phyloP scores from a whole-genome alignment of 2,329 filamentous ascomycete genomes.

The Pyrenochaeta sp. region DNA sequence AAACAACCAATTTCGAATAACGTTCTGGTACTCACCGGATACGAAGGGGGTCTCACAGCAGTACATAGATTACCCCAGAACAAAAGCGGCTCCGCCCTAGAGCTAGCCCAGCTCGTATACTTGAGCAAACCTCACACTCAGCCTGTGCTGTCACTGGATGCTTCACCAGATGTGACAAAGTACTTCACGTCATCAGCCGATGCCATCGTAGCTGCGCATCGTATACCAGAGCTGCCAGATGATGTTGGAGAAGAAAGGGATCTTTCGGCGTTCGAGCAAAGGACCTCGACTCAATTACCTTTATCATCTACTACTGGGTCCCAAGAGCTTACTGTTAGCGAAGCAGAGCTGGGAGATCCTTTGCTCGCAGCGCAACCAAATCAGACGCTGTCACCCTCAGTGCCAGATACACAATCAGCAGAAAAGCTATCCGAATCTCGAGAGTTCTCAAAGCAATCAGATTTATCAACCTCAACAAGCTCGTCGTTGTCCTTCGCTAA shows the following conservation, averaged over 20 bases:
- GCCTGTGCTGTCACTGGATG: constrained; percentile 74
- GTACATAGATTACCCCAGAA: constrained; percentile 64
- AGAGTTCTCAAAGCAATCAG: constrained; percentile 5
- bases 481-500: constrained; percentile 29
- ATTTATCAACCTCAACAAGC: not conserved
- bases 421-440: not conserved
- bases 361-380: not conserved
- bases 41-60: constrained; percentile 82
- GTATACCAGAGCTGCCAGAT: constrained; percentile 59
- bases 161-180: constrained; percentile 53
- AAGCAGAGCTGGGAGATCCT: not conserved
- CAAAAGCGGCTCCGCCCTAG: constrained; percentile 25
- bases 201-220: constrained; percentile 78
- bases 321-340: not conserved
- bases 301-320: not conserved
- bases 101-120: constrained; percentile 65
- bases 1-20: constrained; percentile 28
- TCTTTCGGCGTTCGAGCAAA: not conserved
- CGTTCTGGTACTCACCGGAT: constrained; percentile 76
- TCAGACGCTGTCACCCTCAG: not conserved
- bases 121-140: constrained; percentile 75
- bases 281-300: not conserved
- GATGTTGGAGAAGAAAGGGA: not conserved
- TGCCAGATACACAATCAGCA: not conserved
- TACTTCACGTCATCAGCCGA: constrained; percentile 88